A percentile compares a stretch with the other conserved stretches of the same genome.
phyloP scores from a whole-genome alignment of 192 early-diverging fungal genomes.

The Glomus cerebriforme region DNA sequence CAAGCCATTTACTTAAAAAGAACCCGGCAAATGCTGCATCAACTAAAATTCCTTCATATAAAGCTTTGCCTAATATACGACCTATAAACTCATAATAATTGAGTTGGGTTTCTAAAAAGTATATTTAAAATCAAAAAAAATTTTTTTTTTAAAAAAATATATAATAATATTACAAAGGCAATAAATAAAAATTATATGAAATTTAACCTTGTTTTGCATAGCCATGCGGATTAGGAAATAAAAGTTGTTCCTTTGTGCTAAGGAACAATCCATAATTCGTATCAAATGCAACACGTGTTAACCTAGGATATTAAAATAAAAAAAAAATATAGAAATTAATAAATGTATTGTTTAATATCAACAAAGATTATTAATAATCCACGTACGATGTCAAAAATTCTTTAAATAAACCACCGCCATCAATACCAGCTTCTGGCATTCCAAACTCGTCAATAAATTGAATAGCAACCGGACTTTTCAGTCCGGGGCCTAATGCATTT shows the following conservation, averaged over 20 bases:
- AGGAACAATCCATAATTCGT: conserved; percentile 68
- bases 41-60: conserved; percentile 85
- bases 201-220: conserved; percentile 46
- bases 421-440: conserved; percentile 87
- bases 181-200: no score
- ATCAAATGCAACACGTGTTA: conserved; percentile 76
- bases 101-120: conserved; percentile 44
- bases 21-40: conserved; percentile 84
- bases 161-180: background rate
- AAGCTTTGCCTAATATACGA: conserved; percentile 79
- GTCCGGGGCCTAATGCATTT: conserved; percentile 60
- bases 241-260: conserved; percentile 62
- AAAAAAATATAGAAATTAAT: background rate
- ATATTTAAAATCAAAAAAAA: conserved; percentile 20
- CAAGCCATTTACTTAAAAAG: conserved; percentile 76
- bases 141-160: background rate
- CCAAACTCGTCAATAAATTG: conserved; percentile 85
- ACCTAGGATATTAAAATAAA: conserved; percentile 40
- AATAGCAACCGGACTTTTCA: conserved; percentile 83
- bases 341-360: background rate
- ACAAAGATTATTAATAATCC: background rate
- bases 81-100: conserved; percentile 77
- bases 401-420: conserved; percentile 97
- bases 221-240: conserved; percentile 73
- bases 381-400: conserved; percentile 86